Conservation (phyloP, 352 stramenopile genomes). For the Phytophthora niederhauseri region DNA sequence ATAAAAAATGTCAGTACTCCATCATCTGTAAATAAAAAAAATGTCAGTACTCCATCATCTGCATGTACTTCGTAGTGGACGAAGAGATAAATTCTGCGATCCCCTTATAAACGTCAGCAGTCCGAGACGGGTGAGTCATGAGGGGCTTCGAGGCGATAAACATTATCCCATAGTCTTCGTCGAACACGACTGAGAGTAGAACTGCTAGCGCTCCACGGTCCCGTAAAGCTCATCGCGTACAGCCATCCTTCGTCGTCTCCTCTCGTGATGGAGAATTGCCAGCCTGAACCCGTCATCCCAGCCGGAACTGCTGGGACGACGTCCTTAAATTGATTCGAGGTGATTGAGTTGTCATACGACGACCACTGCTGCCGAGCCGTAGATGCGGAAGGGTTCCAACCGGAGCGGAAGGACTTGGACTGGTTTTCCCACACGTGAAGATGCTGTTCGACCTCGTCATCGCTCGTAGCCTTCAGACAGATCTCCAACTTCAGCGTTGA, state of each 20-base stretch:
- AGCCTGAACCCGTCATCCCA: neutral
- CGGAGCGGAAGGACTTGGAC: neutral
- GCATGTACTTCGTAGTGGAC: no score
- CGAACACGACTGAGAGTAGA: neutral
- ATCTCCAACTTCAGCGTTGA: neutral
- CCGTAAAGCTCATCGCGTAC: neutral
- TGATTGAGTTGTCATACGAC: neutral
- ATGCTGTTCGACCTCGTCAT: neutral
- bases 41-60: no score
- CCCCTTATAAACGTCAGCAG: neutral
- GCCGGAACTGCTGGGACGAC: neutral
- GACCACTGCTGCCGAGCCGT: neutral
- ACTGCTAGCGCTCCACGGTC: neutral
- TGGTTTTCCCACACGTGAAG: neutral
- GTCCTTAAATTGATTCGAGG: neutral
- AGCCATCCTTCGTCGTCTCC: neutral
- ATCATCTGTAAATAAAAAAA: no score
- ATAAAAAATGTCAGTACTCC: no score
- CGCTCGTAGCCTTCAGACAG: neutral
- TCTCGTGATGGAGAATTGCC: neutral
- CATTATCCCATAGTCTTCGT: neutral
- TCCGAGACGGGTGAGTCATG: neutral
- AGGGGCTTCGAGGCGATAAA: neutral
- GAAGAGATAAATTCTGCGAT: no score
- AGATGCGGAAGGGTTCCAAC: neutral